A percentile compares a stretch with the other conserved stretches of the same genome.
phyloP scores from a whole-genome alignment of 75 land plant species.

The Pinus albicaulis region DNA sequence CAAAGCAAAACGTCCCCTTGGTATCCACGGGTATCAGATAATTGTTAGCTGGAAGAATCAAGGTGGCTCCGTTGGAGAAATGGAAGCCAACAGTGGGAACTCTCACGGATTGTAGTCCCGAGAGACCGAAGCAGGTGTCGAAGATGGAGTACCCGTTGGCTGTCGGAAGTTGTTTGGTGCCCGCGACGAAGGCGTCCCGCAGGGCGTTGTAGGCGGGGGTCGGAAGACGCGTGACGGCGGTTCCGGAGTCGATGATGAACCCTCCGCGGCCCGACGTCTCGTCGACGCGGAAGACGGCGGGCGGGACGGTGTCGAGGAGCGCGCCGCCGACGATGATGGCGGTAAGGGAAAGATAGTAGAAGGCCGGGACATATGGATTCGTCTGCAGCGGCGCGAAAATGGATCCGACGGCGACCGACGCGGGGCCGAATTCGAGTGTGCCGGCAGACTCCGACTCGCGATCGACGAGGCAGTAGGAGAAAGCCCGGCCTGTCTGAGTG shows the following conservation, averaged over 20 bases:
- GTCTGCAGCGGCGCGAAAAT: constrained; percentile 4
- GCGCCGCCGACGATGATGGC: neutral
- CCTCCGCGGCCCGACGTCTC: neutral
- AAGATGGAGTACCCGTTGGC: constrained; percentile 19
- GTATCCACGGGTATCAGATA: constrained; percentile 29
- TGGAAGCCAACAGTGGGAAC: constrained; percentile 23
- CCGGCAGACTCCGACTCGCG: neutral
- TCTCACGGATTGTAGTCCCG: constrained; percentile 2
- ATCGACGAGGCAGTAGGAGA: constrained; percentile 6
- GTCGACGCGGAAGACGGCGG: neutral
- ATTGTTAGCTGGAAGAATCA: constrained; percentile 19
- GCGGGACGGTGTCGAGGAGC: constrained; percentile 6
- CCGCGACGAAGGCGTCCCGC: neutral
- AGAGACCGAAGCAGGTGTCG: constrained; percentile 24
- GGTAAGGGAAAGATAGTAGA: neutral
- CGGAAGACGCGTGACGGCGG: neutral
- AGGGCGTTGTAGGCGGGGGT: neutral
- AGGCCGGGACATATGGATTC: neutral
- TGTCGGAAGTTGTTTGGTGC: constrained; percentile 2
- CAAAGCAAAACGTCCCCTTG: constrained; percentile 26
- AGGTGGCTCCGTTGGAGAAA: constrained; percentile 11
- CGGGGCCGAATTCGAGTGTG: neutral
- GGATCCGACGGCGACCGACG: neutral
- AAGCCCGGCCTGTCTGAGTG: constrained; percentile 6
- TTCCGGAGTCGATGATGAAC: neutral